Evolutionary conservation across 1,139 yeast species (phyloP).

Genomic region (Candida smagusa): DNA sequence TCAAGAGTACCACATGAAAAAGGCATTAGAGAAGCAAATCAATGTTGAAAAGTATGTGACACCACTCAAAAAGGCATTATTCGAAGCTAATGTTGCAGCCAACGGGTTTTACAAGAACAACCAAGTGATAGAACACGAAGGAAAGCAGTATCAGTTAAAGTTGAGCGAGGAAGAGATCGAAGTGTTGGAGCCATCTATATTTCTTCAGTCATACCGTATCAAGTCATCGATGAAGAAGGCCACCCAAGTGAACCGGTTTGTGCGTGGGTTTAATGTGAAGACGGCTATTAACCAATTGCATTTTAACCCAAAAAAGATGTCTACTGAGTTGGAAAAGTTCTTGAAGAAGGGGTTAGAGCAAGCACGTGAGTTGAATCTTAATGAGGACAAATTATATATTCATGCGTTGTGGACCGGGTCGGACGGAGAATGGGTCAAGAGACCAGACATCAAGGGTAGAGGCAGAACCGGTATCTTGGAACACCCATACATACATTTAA

Average conservation of each 20-base stretch:
- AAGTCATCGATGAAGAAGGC: slow-evolving; percentile 88
- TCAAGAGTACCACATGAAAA: slow-evolving; percentile 31
- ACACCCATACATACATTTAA: slow-evolving; percentile 77
- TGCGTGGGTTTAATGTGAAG: slow-evolving; percentile 65
- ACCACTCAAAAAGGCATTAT: slow-evolving; percentile 71
- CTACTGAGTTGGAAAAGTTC: slow-evolving; percentile 75
- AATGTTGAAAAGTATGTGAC: slow-evolving; percentile 45
- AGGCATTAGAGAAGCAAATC: slow-evolving; percentile 28
- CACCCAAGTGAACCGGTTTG: slow-evolving; percentile 72
- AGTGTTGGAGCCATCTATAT: slow-evolving; percentile 80
- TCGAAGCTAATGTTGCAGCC: slow-evolving; percentile 54
- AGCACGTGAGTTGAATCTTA: slow-evolving; percentile 57
- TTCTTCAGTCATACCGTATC: slow-evolving; percentile 71
- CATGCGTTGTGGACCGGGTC: slow-evolving; percentile 90
- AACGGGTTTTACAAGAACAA: slow-evolving; percentile 77
- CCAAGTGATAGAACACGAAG: slow-evolving; percentile 47
- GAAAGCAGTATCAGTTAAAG: slow-evolving; percentile 52
- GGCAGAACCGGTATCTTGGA: slow-evolving; percentile 80
- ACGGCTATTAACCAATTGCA: slow-evolving; percentile 92
- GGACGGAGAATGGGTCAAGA: slow-evolving; percentile 71
- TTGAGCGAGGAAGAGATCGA: slow-evolving; percentile 67
- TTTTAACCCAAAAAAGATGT: slow-evolving; percentile 76
- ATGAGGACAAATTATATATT: slow-evolving; percentile 64
- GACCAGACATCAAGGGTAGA: slow-evolving; percentile 86
- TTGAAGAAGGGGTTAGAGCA: slow-evolving; percentile 71